These are phyloP conservation scores for Helicostylum pulchrum DNA, from an alignment of 192 early-diverging fungal species.

Conservation along the genomic window DNA sequence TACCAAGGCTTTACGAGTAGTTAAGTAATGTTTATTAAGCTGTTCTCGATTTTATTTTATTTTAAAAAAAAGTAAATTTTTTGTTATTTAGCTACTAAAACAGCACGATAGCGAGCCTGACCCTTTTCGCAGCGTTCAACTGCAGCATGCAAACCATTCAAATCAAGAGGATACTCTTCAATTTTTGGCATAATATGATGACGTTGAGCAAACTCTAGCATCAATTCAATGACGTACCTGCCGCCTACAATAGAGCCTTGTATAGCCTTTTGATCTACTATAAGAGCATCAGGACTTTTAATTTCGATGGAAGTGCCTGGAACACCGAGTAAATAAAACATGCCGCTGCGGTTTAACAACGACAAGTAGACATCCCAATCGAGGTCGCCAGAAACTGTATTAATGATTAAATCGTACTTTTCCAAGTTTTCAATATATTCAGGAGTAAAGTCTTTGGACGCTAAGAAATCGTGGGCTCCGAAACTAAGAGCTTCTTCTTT, in stretches of 20 bases:
- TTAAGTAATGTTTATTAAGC: too few species aligned
- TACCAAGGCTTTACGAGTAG: too few species aligned
- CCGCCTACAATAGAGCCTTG: constrained; percentile 67
- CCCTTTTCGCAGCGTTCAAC: constrained; percentile 51
- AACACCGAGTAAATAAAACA: constrained; percentile 24
- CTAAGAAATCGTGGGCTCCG: constrained; percentile 54
- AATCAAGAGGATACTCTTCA: constrained; percentile 56
- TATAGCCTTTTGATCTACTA: constrained; percentile 43
- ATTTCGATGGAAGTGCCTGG: constrained; percentile 33
- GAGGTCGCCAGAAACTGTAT: constrained; percentile 38
- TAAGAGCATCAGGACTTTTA: constrained; percentile 29
- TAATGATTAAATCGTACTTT: constrained; percentile 47
- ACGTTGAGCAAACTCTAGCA: constrained; percentile 66
- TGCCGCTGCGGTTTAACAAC: constrained; percentile 37
- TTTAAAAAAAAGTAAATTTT: not conserved
- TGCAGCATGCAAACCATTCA: constrained; percentile 53
- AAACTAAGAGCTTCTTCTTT: constrained; percentile 48
- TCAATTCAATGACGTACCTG: constrained; percentile 53
- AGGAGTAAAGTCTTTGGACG: constrained; percentile 32
- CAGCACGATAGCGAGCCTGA: constrained; percentile 65
- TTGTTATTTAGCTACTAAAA: constrained; percentile 49
- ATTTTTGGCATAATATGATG: constrained; percentile 65
- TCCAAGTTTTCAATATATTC: constrained; percentile 10
- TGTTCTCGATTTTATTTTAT: too few species aligned
- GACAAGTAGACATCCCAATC: constrained; percentile 38